Percentiles rank a stretch among this genome's conserved stretches.
Conservation (phyloP, 306 rosid species). For the Vigna radiata region DNA sequence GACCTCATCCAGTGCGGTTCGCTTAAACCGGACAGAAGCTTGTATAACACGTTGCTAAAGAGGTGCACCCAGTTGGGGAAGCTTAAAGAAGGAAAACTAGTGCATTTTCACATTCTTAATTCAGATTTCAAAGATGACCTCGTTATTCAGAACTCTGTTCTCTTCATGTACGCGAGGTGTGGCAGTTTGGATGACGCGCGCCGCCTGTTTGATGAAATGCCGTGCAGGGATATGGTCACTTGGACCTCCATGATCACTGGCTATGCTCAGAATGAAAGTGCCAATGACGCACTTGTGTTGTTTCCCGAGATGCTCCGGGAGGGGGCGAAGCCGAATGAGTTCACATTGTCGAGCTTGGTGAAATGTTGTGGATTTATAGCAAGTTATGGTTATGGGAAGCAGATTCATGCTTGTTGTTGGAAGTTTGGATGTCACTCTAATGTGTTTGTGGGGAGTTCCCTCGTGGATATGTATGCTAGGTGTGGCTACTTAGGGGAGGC, state of each 20-base stretch:
- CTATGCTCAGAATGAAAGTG: constrained; percentile 53
- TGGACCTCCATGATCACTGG: constrained; percentile 67
- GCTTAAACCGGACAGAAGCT: constrained; percentile 42
- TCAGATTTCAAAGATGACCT: constrained; percentile 43
- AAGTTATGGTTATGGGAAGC: constrained; percentile 50
- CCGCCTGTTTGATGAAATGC: constrained; percentile 51
- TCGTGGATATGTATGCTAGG: constrained; percentile 64
- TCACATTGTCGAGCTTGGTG: constrained; percentile 52
- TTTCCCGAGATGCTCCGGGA: constrained; percentile 45
- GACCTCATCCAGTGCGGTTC: constrained; percentile 55
- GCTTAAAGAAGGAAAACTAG: constrained; percentile 51
- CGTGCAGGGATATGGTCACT: constrained; percentile 45
- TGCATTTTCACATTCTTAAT: constrained; percentile 50
- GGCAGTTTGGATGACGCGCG: constrained; percentile 49
- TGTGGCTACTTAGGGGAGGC: constrained; percentile 57
- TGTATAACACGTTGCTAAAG: constrained; percentile 48
- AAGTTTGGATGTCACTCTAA: constrained; percentile 48
- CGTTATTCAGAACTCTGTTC: constrained; percentile 46
- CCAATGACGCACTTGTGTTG: constrained; percentile 45
- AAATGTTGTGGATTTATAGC: constrained; percentile 47
- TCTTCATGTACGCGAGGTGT: constrained; percentile 54
- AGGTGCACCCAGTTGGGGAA: constrained; percentile 54
- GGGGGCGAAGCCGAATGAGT: constrained; percentile 52
- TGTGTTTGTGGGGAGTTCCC: constrained; percentile 62
- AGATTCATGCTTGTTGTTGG: constrained; percentile 52